These are phyloP conservation scores for Arthrinium phaeospermum DNA, from an alignment of 2,329 filamentous ascomycete species.

Conservation along the genomic window DNA sequence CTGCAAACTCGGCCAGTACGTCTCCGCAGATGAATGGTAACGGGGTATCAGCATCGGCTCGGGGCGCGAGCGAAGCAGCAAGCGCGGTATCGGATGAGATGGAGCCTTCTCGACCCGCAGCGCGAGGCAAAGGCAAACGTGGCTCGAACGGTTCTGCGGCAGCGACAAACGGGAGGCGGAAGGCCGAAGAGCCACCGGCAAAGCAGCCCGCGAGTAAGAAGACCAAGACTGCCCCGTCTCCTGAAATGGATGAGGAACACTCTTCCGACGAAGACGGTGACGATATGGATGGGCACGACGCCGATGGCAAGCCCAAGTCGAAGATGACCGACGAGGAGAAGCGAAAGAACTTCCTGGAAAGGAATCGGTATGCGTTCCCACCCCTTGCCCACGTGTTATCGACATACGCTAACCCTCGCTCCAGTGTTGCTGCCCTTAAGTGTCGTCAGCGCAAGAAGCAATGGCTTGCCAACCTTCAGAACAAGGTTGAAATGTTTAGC, in stretches of 20 bases:
- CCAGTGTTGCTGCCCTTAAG: slow-evolving; percentile 91
- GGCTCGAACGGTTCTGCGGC: slow-evolving; percentile 48
- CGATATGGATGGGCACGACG: slow-evolving; percentile 62
- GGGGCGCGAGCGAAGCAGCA: slow-evolving; percentile 69
- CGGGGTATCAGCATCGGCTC: slow-evolving; percentile 50
- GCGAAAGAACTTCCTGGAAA: slow-evolving; percentile 94
- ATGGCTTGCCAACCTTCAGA: slow-evolving; percentile 93
- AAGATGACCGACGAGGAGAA: slow-evolving; percentile 99
- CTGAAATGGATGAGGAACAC: slow-evolving; percentile 48
- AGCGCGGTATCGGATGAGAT: slow-evolving; percentile 77
- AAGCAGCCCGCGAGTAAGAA: slow-evolving; percentile 76
- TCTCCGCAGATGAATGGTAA: slow-evolving; percentile 61
- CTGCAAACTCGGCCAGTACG: slow-evolving; percentile 45
- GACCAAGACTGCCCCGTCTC: slow-evolving; percentile 57
- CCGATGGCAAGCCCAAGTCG: slow-evolving; percentile 63
- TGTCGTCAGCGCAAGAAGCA: slow-evolving; percentile 99
- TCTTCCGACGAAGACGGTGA: slow-evolving; percentile 59
- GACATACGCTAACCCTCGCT: slow-evolving; percentile 30
- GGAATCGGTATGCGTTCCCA: slow-evolving; percentile 75
- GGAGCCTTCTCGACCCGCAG: slow-evolving; percentile 68
- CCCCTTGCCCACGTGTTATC: background rate
- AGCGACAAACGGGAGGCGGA: slow-evolving; percentile 72
- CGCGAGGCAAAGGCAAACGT: slow-evolving; percentile 74
- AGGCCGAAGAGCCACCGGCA: slow-evolving; percentile 69
- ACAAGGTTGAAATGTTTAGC: slow-evolving; percentile 92